Conservation (phyloP, 1,284 basidiomycete genomes). For the Cutaneotrichosporon mucoides region DNA sequence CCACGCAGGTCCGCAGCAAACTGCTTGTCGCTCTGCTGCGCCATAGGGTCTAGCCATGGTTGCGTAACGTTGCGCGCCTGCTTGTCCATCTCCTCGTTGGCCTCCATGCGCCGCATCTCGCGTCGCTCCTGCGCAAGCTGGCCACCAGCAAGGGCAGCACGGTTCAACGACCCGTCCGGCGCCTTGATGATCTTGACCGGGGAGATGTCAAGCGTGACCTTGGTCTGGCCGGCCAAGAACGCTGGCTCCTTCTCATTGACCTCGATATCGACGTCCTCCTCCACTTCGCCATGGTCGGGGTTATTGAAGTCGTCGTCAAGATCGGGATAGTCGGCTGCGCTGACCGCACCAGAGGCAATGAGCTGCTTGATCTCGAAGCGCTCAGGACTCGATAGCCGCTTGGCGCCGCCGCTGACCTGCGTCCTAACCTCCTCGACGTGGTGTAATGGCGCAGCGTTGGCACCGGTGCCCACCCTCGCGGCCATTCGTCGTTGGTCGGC, state of each 20-base stretch:
- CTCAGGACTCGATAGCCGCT: slow-evolving; percentile 91
- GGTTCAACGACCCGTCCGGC: slow-evolving; percentile 88
- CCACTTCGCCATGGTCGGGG: slow-evolving; percentile 74
- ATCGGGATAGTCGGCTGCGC: slow-evolving; percentile 92
- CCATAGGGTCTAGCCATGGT: slow-evolving; percentile 98
- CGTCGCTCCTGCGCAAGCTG: slow-evolving; percentile 90
- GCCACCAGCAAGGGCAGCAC: slow-evolving; percentile 89
- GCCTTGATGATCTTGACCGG: slow-evolving; percentile 97
- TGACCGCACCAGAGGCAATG: slow-evolving; percentile 89
- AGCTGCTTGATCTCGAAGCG: slow-evolving; percentile 99
- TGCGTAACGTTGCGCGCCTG: slow-evolving; percentile 88
- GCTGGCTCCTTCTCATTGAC: slow-evolving; percentile 95
- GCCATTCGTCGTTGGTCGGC: slow-evolving; percentile 67
- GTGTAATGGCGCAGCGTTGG: slow-evolving; percentile 51
- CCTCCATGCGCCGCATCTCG: slow-evolving; percentile 90
- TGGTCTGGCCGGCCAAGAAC: slow-evolving; percentile 94
- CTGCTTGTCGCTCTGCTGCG: slow-evolving; percentile 73
- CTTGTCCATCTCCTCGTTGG: slow-evolving; percentile 88
- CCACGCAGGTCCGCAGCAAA: slow-evolving; percentile 94
- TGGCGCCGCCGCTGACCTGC: slow-evolving; percentile 61
- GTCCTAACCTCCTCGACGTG: slow-evolving; percentile 55
- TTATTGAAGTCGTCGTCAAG: slow-evolving; percentile 84
- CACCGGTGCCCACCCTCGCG: slow-evolving; percentile 60
- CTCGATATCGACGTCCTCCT: slow-evolving; percentile 96
- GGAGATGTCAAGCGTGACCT: slow-evolving; percentile 88